Conservation (phyloP, 2,329 filamentous ascomycete genomes). For the Fusarium tuaranense region DNA sequence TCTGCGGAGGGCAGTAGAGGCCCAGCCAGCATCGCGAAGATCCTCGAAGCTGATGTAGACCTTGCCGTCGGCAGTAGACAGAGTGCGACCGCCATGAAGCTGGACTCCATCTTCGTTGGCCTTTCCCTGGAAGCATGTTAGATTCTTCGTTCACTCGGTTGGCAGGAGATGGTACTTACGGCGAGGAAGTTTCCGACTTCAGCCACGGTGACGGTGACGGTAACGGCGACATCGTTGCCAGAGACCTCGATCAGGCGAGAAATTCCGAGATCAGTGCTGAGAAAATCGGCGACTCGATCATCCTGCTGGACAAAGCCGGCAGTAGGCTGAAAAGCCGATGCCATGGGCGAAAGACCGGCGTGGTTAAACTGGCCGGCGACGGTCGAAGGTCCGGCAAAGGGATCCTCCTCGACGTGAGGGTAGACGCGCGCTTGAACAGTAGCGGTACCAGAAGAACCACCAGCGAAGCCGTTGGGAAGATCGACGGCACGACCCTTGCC, state of each 20-base stretch:
- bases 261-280: conserved; percentile 61
- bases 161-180: conserved; percentile 50
- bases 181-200: conserved; percentile 59
- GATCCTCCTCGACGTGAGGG: conserved; percentile 59
- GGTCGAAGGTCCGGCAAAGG: conserved; percentile 60
- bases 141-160: neutral
- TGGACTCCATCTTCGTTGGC: conserved; percentile 45
- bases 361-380: conserved; percentile 51
- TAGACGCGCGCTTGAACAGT: conserved; percentile 39
- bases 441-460: conserved; percentile 46
- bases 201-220: conserved; percentile 42
- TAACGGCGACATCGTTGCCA: conserved; percentile 31
- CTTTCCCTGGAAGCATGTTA: conserved; percentile 52
- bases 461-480: conserved; percentile 44
- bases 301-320: conserved; percentile 27
- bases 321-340: conserved; percentile 69
- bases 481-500: neutral
- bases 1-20: conserved; percentile 59
- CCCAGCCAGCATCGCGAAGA: conserved; percentile 68
- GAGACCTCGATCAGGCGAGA: conserved; percentile 60
- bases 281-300: conserved; percentile 45
- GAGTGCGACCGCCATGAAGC: conserved; percentile 53
- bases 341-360: conserved; percentile 71
- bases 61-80: conserved; percentile 53
- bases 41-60: conserved; percentile 70